Evolutionary conservation across 2,329 filamentous ascomycete genomes (phyloP).

Genomic region (Xylaria sp.): DNA sequence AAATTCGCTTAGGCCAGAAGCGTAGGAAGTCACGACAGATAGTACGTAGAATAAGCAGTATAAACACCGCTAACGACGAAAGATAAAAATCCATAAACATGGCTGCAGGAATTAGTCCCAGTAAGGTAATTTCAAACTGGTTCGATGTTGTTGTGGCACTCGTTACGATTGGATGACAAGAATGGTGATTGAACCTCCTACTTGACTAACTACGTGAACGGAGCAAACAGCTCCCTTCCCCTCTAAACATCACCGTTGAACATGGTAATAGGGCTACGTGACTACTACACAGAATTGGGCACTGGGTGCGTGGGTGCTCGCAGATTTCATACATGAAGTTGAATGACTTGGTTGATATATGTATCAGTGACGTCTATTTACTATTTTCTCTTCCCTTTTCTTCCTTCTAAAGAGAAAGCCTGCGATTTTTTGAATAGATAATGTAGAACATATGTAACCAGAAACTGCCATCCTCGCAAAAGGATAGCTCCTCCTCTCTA

Average conservation of each 20-base stretch:
- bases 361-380: background rate
- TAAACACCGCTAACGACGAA: background rate
- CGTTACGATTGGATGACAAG: background rate
- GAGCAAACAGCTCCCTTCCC: too few species aligned
- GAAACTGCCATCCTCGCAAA: background rate
- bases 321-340: background rate
- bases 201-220: background rate
- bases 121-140: background rate
- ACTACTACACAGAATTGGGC: background rate
- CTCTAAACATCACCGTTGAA: background rate
- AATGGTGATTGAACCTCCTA: background rate
- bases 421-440: background rate
- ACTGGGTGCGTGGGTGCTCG: background rate
- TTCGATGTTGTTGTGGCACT: conserved; percentile 2
- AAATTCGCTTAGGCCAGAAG: background rate
- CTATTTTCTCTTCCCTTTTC: background rate
- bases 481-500: background rate
- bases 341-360: background rate
- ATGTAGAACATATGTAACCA: background rate
- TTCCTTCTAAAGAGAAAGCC: background rate
- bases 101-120: background rate
- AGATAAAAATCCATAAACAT: background rate
- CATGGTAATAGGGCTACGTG: background rate
- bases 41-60: background rate
- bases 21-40: background rate